A percentile compares a stretch with the other conserved stretches of the same genome.
Evolutionary conservation across 176 grass and related monocot species (phyloP).

Genomic region (Dactylis glomerata): DNA sequence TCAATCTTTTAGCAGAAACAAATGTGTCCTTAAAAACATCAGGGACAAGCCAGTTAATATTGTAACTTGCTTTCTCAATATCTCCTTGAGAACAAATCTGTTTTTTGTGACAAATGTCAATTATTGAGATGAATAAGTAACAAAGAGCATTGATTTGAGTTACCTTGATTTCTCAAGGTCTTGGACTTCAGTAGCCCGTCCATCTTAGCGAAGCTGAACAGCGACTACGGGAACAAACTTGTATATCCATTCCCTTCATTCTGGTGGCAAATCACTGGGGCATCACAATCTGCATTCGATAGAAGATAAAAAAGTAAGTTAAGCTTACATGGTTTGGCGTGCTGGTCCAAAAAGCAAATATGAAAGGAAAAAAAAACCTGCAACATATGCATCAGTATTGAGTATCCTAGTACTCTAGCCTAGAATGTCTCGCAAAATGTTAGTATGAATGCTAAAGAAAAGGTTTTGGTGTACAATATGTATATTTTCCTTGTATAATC

Average conservation of each 20-base stretch:
- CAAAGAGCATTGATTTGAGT: background rate
- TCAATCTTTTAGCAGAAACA: background rate
- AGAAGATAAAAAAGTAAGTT: slow-evolving; percentile 18
- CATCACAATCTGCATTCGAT: slow-evolving; percentile 70
- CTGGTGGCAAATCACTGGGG: slow-evolving; percentile 83
- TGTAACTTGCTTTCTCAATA: background rate
- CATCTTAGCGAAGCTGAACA: slow-evolving; percentile 97
- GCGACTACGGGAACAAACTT: slow-evolving; percentile 96
- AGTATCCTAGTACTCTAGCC: slow-evolving; percentile 74
- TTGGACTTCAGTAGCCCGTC: slow-evolving; percentile 92
- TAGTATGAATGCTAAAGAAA: slow-evolving; percentile 16
- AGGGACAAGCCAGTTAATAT: background rate
- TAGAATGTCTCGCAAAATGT: slow-evolving; percentile 32
- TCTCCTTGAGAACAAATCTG: background rate
- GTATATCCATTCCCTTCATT: slow-evolving; percentile 92
- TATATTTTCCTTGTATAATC: background rate
- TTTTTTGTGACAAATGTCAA: background rate
- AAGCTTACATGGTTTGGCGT: slow-evolving; percentile 5
- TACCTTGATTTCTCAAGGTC: slow-evolving; percentile 92
- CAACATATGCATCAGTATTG: slow-evolving; percentile 93
- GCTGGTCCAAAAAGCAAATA: slow-evolving; percentile 14
- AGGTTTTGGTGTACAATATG: background rate
- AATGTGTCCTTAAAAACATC: background rate
- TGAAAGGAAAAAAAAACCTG: slow-evolving; percentile 47
- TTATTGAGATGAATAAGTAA: background rate